Evolutionary conservation across 176 grass and related monocot species (phyloP).

Genomic region (Guadua angustifolia): DNA sequence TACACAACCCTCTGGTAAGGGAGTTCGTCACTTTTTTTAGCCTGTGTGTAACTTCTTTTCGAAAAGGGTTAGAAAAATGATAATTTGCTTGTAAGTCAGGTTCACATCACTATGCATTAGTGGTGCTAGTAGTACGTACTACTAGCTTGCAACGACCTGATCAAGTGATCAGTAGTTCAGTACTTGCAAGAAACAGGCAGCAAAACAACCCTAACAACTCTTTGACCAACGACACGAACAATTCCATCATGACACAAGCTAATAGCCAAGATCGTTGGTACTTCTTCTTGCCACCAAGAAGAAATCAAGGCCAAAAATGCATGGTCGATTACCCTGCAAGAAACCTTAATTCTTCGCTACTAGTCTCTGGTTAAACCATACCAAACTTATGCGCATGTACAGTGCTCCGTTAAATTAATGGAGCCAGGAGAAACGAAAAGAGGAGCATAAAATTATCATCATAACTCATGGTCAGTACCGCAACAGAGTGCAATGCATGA

Average conservation of each 20-base stretch:
- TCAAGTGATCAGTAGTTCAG: slow-evolving; percentile 28
- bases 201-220: slow-evolving; percentile 51
- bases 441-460: slow-evolving; percentile 62
- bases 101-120: slow-evolving; percentile 41
- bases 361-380: not conserved
- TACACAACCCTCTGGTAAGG: slow-evolving; percentile 10
- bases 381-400: slow-evolving; percentile 38
- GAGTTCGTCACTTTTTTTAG: too few relatives aligned
- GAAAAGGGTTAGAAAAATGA: too few relatives aligned
- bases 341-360: slow-evolving; percentile 6
- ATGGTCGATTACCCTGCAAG: not conserved
- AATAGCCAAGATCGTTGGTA: slow-evolving; percentile 30
- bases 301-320: not conserved
- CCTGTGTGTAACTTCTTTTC: too few relatives aligned
- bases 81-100: not conserved
- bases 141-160: slow-evolving; percentile 46
- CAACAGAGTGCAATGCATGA: slow-evolving; percentile 52
- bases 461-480: slow-evolving; percentile 44
- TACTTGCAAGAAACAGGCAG: slow-evolving; percentile 50
- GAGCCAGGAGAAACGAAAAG: slow-evolving; percentile 18
- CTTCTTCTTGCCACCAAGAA: slow-evolving; percentile 35
- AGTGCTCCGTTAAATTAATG: slow-evolving; percentile 44
- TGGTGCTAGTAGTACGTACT: slow-evolving; percentile 24
- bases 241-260: slow-evolving; percentile 34
- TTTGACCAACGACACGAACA: slow-evolving; percentile 49